Conservation (phyloP, 2,329 filamentous ascomycete species). For the Fusarium equiseti region DNA sequence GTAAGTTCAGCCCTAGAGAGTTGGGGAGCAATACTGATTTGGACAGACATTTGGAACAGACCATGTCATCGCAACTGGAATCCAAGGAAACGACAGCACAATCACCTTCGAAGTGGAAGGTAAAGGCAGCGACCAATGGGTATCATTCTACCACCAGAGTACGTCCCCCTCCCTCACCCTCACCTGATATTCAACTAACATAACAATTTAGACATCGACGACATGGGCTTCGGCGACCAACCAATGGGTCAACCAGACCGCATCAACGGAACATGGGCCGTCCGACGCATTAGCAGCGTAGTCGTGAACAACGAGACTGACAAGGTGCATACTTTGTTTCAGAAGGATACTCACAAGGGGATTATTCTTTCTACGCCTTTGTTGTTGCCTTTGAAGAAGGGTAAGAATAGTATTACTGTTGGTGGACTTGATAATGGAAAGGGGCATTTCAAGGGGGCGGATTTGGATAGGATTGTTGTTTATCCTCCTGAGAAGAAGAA, state of each 20-base stretch:
- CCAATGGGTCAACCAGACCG: constrained; percentile 69
- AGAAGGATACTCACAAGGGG: constrained; percentile 67
- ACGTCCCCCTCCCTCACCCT: neutral
- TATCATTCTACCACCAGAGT: constrained; percentile 68
- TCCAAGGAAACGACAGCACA: constrained; percentile 65
- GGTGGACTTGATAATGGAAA: constrained; percentile 69
- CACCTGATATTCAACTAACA: neutral
- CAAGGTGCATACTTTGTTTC: constrained; percentile 62
- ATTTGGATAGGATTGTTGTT: constrained; percentile 70
- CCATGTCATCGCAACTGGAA: constrained; percentile 62
- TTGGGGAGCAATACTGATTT: fast-evolving
- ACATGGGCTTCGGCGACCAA: constrained; percentile 70
- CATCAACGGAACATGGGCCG: constrained; percentile 69
- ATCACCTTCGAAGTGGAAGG: constrained; percentile 63
- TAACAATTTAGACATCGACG: constrained; percentile 60
- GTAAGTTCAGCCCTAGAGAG: constrained; percentile 1
- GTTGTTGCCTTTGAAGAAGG: constrained; percentile 64
- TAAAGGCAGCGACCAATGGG: constrained; percentile 63
- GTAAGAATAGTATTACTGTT: constrained; percentile 67
- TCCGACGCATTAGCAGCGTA: constrained; percentile 70
- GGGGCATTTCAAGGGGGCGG: constrained; percentile 65
- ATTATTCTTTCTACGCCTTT: constrained; percentile 70
- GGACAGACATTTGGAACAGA: constrained; percentile 58
- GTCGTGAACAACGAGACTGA: constrained; percentile 63
- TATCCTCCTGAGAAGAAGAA: constrained; percentile 64